Percentiles rank a stretch among this genome's conserved stretches.
Evolutionary conservation across 768 basidiomycete genomes (phyloP).

Genomic region (Dioszegia aurantiaca): DNA sequence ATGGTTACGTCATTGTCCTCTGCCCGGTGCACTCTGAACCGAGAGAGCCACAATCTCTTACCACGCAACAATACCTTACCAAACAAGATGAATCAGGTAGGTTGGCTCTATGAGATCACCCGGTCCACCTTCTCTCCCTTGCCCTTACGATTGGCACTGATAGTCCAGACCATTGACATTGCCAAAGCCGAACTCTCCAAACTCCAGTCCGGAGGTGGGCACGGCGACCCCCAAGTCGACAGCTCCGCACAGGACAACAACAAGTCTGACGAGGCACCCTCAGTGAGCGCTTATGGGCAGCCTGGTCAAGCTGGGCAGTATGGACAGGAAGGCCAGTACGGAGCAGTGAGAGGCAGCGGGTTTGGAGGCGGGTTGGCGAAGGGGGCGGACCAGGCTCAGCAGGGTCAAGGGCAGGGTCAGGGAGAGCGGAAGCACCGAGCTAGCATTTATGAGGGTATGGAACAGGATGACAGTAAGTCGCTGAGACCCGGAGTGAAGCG

Average conservation of each 20-base stretch:
- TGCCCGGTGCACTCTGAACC: too few species aligned
- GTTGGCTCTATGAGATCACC: too few species aligned
- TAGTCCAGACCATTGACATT: slow-evolving; percentile 6
- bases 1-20: too few species aligned
- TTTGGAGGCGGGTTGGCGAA: slow-evolving; percentile 27
- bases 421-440: slow-evolving; percentile 13
- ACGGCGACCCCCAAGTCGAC: slow-evolving; percentile 9
- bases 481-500: not conserved
- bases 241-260: slow-evolving; percentile 2
- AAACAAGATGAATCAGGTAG: slow-evolving; percentile 10
- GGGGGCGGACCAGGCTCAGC: slow-evolving; percentile 8
- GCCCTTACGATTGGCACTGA: not conserved
- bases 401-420: slow-evolving; percentile 9
- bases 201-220: not conserved
- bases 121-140: not conserved
- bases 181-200: slow-evolving; percentile 14
- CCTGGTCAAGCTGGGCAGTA: slow-evolving; percentile 11
- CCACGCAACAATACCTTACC: too few species aligned
- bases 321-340: slow-evolving; percentile 25
- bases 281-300: slow-evolving; percentile 3
- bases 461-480: slow-evolving; percentile 25
- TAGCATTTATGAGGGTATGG: slow-evolving; percentile 28
- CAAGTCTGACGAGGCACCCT: not conserved
- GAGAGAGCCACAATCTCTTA: too few species aligned
- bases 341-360: slow-evolving; percentile 26